Evolutionary conservation across 768 basidiomycete genomes (phyloP).

Genomic region (Mycena albidolilacea): DNA sequence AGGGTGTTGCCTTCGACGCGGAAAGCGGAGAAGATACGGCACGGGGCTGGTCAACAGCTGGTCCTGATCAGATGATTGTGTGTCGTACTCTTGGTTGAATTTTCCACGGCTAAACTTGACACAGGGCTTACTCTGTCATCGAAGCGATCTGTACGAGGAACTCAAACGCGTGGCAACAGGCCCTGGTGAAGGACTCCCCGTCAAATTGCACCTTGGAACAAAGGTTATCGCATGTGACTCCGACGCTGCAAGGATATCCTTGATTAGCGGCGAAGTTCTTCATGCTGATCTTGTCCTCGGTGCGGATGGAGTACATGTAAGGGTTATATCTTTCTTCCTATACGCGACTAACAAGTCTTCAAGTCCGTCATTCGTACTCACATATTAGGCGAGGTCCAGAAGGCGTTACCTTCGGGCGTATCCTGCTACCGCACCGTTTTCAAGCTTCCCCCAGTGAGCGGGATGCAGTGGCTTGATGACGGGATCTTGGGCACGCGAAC

Average conservation of each 20-base stretch:
- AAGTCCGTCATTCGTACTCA: slow-evolving; percentile 21
- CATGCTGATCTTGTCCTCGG: slow-evolving; percentile 53
- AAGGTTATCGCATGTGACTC: slow-evolving; percentile 36
- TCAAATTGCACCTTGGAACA: slow-evolving; percentile 26
- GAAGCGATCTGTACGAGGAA: slow-evolving; percentile 33
- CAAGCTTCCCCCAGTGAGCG: slow-evolving; percentile 10
- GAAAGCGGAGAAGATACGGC: slow-evolving; percentile 19
- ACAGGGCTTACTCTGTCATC: slow-evolving; percentile 27
- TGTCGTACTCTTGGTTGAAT: background rate
- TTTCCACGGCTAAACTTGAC: background rate
- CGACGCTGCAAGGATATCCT: slow-evolving; percentile 49
- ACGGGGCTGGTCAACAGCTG: background rate
- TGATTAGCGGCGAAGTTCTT: slow-evolving; percentile 52
- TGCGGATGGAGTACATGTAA: slow-evolving; percentile 51
- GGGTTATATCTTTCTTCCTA: background rate
- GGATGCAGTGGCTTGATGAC: slow-evolving; percentile 21
- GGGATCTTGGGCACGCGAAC: slow-evolving; percentile 22
- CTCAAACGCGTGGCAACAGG: slow-evolving; percentile 21
- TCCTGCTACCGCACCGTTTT: slow-evolving; percentile 31
- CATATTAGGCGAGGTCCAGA: slow-evolving; percentile 15
- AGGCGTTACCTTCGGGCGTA: slow-evolving; percentile 10
- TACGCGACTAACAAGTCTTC: background rate
- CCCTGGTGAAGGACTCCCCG: slow-evolving; percentile 18
- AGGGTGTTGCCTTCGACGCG: slow-evolving; percentile 10
- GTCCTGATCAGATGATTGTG: slow-evolving; percentile 8